Evolutionary conservation across 1,139 yeast species (phyloP).

Genomic region (Geotrichum cucujoidarum): DNA sequence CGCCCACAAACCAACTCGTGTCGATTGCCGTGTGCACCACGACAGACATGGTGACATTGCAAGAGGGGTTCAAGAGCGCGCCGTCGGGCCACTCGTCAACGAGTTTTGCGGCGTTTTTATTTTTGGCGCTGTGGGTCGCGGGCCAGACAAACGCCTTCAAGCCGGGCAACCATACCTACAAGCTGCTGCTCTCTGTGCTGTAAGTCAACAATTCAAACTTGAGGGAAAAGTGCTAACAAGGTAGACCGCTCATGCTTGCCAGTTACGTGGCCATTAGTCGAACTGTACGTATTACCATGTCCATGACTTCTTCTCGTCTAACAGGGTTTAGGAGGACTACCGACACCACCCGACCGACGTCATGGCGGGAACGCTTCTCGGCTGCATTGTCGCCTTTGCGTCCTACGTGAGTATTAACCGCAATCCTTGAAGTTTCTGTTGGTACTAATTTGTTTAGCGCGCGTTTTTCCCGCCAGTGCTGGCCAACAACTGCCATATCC

Average conservation of each 20-base stretch:
- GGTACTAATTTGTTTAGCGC: constrained; percentile 8
- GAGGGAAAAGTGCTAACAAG: background rate
- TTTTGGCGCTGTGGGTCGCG: constrained; percentile 55
- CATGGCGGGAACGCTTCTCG: constrained; percentile 53
- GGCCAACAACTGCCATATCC: background rate
- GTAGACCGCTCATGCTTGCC: constrained; percentile 17
- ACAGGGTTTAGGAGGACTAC: constrained; percentile 49
- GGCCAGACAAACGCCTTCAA: constrained; percentile 49
- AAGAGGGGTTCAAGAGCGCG: constrained; percentile 72
- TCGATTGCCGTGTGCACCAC: constrained; percentile 52
- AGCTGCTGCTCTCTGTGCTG: constrained; percentile 29
- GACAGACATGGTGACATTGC: constrained; percentile 30
- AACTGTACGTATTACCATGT: constrained; percentile 19
- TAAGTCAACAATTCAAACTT: constrained; percentile 4
- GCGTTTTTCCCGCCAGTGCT: constrained; percentile 16
- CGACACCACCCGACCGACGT: constrained; percentile 73
- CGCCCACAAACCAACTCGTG: constrained; percentile 40
- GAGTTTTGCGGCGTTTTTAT: constrained; percentile 64
- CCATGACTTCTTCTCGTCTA: no score
- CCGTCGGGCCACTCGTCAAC: constrained; percentile 80
- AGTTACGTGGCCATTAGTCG: constrained; percentile 18
- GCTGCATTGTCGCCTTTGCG: constrained; percentile 46
- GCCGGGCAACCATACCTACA: constrained; percentile 34
- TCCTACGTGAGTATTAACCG: constrained; percentile 38
- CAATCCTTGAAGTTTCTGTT: no score